Conservation (phyloP, 768 basidiomycete species). For the Trametes cubensis region DNA sequence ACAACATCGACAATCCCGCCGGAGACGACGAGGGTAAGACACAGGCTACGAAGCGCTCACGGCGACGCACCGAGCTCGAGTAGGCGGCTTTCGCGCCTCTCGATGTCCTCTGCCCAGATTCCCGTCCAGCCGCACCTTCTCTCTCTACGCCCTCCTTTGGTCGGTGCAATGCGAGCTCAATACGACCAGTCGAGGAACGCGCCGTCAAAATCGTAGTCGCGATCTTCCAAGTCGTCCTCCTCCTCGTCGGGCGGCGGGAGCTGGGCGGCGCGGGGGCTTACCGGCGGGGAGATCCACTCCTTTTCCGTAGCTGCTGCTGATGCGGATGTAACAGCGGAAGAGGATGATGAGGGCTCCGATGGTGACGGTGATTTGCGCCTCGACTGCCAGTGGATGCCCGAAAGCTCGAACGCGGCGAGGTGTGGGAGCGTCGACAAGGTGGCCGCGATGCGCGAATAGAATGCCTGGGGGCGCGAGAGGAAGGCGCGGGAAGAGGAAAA, state of each 20-base stretch:
- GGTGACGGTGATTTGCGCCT: slow-evolving; percentile 38
- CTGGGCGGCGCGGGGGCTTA: slow-evolving; percentile 29
- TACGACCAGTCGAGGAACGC: slow-evolving; percentile 36
- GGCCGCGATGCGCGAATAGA: slow-evolving; percentile 62
- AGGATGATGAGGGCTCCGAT: slow-evolving; percentile 16
- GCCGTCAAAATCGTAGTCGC: slow-evolving; percentile 33
- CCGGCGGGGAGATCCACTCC: slow-evolving; percentile 36
- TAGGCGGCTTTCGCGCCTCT: slow-evolving; percentile 1
- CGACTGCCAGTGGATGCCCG: slow-evolving; percentile 75
- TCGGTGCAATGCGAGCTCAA: slow-evolving; percentile 14
- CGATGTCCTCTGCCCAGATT: not conserved
- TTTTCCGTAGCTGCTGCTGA: slow-evolving; percentile 20
- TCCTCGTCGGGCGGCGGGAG: slow-evolving; percentile 24
- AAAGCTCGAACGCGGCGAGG: slow-evolving; percentile 70
- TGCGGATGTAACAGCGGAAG: not conserved
- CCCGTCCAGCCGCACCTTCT: not conserved
- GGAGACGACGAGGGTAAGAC: slow-evolving; percentile 13
- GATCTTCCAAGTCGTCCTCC: slow-evolving; percentile 22
- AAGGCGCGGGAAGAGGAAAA: not conserved
- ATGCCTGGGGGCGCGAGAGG: slow-evolving; percentile 44
- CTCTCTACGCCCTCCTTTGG: not conserved
- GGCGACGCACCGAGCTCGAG: slow-evolving; percentile 21
- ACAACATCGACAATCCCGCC: slow-evolving; percentile 8
- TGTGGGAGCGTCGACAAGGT: slow-evolving; percentile 61
- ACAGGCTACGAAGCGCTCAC: slow-evolving; percentile 18